Conservation (phyloP, 257 asterid genomes). For the Mentha longifolia region DNA sequence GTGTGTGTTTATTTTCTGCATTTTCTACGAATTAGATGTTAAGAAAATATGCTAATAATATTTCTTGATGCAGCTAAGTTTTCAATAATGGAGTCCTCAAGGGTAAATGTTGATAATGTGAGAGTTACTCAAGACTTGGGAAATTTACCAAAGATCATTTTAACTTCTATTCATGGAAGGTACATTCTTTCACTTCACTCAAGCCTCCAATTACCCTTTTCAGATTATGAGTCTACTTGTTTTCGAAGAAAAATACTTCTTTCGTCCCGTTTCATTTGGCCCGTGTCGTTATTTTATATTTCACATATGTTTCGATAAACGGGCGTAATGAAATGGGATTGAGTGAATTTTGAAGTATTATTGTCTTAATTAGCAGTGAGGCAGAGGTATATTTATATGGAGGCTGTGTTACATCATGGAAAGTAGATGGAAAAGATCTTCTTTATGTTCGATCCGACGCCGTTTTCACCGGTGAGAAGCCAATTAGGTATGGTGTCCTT, state of each 20-base stretch:
- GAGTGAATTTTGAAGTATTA: not conserved
- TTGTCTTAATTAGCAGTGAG: slow-evolving; percentile 58
- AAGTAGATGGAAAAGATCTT: slow-evolving; percentile 75
- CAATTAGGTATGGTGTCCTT: slow-evolving; percentile 59
- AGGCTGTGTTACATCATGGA: slow-evolving; percentile 97
- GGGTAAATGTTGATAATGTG: slow-evolving; percentile 54
- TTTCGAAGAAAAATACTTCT: too few relatives aligned
- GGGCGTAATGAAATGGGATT: too few relatives aligned
- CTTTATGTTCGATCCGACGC: slow-evolving; percentile 98
- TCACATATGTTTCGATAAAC: too few relatives aligned
- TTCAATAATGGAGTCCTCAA: slow-evolving; percentile 59
- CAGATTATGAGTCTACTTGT: not conserved
- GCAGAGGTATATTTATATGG: slow-evolving; percentile 92
- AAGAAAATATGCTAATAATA: not conserved
- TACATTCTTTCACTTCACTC: slow-evolving; percentile 15
- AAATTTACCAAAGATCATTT: slow-evolving; percentile 69
- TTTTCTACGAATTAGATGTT: not conserved
- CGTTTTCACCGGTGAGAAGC: slow-evolving; percentile 85
- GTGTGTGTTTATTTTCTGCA: not conserved
- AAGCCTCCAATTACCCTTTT: not conserved
- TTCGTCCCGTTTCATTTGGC: too few relatives aligned
- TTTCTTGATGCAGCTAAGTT: not conserved
- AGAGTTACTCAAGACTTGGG: slow-evolving; percentile 76
- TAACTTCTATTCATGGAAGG: slow-evolving; percentile 88
- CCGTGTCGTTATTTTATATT: too few relatives aligned